Evolutionary conservation across 2,329 filamentous ascomycete genomes (phyloP), one percentile per base, ranked within the genome.

Genomic region (Diplocarpon rosae): DNA sequence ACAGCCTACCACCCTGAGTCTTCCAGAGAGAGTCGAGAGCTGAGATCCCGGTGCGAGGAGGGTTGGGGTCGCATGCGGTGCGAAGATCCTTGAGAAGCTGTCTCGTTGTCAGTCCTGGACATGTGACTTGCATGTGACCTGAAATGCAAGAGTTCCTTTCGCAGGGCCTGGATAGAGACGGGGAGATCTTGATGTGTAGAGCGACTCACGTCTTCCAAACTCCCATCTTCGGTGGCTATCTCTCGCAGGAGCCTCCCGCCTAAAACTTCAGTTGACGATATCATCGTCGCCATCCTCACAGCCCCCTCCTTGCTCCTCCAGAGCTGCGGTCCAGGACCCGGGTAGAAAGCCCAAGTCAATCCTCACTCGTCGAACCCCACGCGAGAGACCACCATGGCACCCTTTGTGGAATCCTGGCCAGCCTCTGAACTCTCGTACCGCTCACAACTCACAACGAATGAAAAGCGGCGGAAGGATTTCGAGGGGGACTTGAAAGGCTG

Each of bases 381-480:
- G 27, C 31, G 11, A 28, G 20, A 27, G 16, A 32, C 17, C 17
- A 45, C 29, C 45, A 81, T 82, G 78, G 65, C 77, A 39, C 78
- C 76, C 16, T 74, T 76, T 28, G 72, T 72, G 60, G 66, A 68
- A 45, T 65, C 67, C 44, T 80, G 78, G 56, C 63, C 70, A n/a
- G 68, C 70, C 9, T 63, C 66, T 3, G 64, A 75, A 45, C 67
- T 81, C 20, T 66, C 69, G 8, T 53, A 64, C 31, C 67, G 66
- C 38, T 62, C 74, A 37, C 76, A 79, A 54, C 50, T 65, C 28
- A 66, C 70, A 42, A 58, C 60, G 13, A 64, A 67, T 31, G 53
- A 50, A 5, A 54, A 20, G 12, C 39, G 39, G 7, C 70, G 69
- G 41, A 71, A 70, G 44, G 72, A 74, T 49, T 79, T 79, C 60